Percentiles rank a stretch among this genome's conserved stretches.
These are phyloP conservation scores for Gossypium arboreum DNA, from an alignment of 345 rosid genomes.

Conservation along the genomic window DNA sequence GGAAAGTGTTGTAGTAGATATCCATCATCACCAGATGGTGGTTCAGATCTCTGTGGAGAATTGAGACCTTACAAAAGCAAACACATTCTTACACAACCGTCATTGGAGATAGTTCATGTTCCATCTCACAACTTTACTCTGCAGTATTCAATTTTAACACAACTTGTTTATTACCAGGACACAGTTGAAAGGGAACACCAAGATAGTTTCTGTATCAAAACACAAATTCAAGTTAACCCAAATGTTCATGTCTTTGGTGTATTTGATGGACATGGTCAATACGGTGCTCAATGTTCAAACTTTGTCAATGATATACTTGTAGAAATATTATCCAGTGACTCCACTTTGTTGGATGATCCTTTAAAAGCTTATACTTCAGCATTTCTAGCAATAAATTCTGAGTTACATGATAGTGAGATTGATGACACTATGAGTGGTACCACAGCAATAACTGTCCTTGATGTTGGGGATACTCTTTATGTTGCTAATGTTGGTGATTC, in stretches of 20 bases:
- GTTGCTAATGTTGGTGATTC: slow-evolving; percentile 99
- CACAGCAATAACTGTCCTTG: slow-evolving; percentile 88
- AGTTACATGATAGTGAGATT: slow-evolving; percentile 66
- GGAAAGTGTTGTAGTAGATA: slow-evolving; percentile 73
- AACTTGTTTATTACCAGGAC: slow-evolving; percentile 82
- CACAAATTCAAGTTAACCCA: slow-evolving; percentile 77
- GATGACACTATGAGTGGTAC: slow-evolving; percentile 97
- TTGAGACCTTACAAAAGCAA: slow-evolving; percentile 26
- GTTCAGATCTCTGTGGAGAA: slow-evolving; percentile 35
- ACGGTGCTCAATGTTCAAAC: slow-evolving; percentile 71
- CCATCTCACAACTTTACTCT: slow-evolving; percentile 63
- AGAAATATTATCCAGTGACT: slow-evolving; percentile 58
- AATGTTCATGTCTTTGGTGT: slow-evolving; percentile 90
- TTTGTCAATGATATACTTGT: slow-evolving; percentile 73
- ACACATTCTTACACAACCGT: slow-evolving; percentile 49
- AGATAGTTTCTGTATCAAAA: slow-evolving; percentile 74
- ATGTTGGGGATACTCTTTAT: slow-evolving; percentile 67
- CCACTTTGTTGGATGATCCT: slow-evolving; percentile 64
- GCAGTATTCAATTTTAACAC: slow-evolving; percentile 72
- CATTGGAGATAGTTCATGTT: slow-evolving; percentile 54
- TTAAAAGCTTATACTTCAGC: slow-evolving; percentile 66
- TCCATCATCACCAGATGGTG: slow-evolving; percentile 58
- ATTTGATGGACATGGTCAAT: slow-evolving; percentile 85
- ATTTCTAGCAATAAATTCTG: slow-evolving; percentile 51
- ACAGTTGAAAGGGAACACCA: slow-evolving; percentile 80